Conservation (phyloP, 441 rosid genomes). For the Capsella rubella region DNA sequence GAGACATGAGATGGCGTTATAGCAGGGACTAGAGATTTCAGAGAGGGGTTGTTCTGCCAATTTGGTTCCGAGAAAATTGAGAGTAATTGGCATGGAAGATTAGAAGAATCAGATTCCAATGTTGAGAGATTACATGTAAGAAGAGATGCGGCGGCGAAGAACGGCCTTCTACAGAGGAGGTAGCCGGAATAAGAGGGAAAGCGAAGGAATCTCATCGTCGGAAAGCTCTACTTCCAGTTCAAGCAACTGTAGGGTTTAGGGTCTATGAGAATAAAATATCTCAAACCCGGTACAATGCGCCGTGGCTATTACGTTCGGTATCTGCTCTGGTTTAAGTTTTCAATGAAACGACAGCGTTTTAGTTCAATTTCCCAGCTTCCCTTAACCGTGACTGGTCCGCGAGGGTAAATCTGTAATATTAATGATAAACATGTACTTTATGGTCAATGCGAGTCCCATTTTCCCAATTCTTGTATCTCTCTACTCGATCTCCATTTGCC, state of each 20-base stretch:
- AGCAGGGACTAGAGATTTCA: neutral
- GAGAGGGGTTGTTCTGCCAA: neutral
- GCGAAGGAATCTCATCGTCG: neutral
- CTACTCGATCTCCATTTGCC: constrained; percentile 24
- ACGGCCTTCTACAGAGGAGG: neutral
- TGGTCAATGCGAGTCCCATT: constrained; percentile 5
- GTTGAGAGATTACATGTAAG: neutral
- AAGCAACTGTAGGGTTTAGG: neutral
- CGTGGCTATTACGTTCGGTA: no score
- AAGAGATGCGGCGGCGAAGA: neutral
- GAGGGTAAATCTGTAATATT: constrained; percentile 31
- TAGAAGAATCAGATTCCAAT: neutral
- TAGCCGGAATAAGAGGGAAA: neutral
- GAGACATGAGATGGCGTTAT: neutral
- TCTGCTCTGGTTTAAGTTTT: neutral
- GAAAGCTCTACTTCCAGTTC: neutral
- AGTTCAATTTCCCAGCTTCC: no score
- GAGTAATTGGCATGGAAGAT: neutral
- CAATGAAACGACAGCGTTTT: neutral
- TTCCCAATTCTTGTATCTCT: neutral
- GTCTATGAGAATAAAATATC: neutral
- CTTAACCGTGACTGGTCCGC: neutral
- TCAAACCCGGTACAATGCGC: constrained; percentile 1
- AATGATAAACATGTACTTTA: neutral
- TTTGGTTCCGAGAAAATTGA: neutral